phyloP scores from a whole-genome alignment of 2,329 filamentous ascomycete genomes.

The Aureobasidium sp. region DNA sequence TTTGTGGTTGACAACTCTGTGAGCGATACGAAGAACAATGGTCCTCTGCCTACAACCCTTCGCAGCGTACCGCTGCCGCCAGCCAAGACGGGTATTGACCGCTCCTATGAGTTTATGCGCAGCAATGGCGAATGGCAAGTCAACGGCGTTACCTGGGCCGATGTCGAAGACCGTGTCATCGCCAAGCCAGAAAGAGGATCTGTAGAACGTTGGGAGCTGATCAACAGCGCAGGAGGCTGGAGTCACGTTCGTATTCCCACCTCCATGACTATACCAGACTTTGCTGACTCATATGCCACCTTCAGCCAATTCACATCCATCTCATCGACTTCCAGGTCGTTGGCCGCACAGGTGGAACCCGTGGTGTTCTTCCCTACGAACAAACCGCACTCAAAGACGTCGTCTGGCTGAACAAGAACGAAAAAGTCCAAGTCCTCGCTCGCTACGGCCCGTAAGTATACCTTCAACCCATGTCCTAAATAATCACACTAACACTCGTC shows the following conservation, averaged over 20 bases:
- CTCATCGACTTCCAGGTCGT: conserved; percentile 53
- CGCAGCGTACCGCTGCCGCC: conserved; percentile 26
- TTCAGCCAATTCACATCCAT: conserved; percentile 48
- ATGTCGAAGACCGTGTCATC: conserved; percentile 29
- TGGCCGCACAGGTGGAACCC: conserved; percentile 39
- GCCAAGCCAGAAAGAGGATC: conserved; percentile 29
- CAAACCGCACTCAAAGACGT: conserved; percentile 51
- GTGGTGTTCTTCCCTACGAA: conserved; percentile 47
- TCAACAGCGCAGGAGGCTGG: conserved; percentile 45
- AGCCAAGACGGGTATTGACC: conserved; percentile 23
- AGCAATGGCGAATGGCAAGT: conserved; percentile 27
- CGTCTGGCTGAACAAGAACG: conserved; percentile 47
- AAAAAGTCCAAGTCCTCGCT: conserved; percentile 46
- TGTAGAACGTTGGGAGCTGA: conserved; percentile 32
- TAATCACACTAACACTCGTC: conserved; percentile 32
- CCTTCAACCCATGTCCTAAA: too few species aligned
- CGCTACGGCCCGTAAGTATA: conserved; percentile 30
- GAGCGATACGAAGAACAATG: conserved; percentile 33
- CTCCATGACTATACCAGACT: background rate
- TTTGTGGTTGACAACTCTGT: conserved; percentile 24
- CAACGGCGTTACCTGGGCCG: conserved; percentile 30
- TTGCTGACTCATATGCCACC: background rate
- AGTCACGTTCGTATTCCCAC: conserved; percentile 32
- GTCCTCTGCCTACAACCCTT: conserved; percentile 26
- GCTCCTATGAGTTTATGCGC: conserved; percentile 29